These are phyloP conservation scores for Bipolaris gigantea DNA, from an alignment of 2,329 filamentous ascomycete species.

Conservation along the genomic window DNA sequence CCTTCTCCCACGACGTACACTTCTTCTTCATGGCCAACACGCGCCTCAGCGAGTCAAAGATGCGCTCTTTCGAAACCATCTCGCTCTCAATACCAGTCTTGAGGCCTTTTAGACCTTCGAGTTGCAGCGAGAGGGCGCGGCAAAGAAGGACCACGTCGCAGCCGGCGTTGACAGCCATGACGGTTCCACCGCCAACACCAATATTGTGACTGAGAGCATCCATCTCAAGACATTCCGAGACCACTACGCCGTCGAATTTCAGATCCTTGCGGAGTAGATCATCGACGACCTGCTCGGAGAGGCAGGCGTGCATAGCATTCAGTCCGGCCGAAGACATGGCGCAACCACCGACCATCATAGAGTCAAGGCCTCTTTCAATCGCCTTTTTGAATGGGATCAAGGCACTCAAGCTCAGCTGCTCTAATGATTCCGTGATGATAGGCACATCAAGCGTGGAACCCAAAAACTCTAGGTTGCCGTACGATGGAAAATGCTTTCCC, in stretches of 20 bases:
- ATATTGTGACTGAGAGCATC: constrained; percentile 93
- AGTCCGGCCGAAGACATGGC: constrained; percentile 89
- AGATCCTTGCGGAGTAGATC: constrained; percentile 85
- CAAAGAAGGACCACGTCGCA: constrained; percentile 91
- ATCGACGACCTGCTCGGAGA: constrained; percentile 91
- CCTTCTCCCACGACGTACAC: constrained; percentile 89
- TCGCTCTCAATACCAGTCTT: constrained; percentile 88
- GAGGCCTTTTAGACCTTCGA: constrained; percentile 87
- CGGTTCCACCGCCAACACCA: constrained; percentile 92
- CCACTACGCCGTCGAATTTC: constrained; percentile 86
- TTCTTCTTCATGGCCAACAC: constrained; percentile 79
- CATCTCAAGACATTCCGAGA: constrained; percentile 96
- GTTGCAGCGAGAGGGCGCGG: constrained; percentile 82
- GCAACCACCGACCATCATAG: constrained; percentile 94
- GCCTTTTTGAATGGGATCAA: constrained; percentile 90
- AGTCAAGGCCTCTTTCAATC: constrained; percentile 81
- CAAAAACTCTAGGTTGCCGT: constrained; percentile 91
- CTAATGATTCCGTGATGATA: constrained; percentile 91
- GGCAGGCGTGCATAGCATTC: constrained; percentile 92
- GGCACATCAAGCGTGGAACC: constrained; percentile 90
- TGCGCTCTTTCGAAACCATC: constrained; percentile 78
- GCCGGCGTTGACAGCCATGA: constrained; percentile 96
- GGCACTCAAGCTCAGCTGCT: constrained; percentile 89
- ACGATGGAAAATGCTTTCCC: constrained; percentile 95
- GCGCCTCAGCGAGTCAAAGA: constrained; percentile 77